Evolutionary conservation across 257 asterid species (phyloP), one percentile per base, ranked within the genome.

Genomic region (Lantana camara): DNA sequence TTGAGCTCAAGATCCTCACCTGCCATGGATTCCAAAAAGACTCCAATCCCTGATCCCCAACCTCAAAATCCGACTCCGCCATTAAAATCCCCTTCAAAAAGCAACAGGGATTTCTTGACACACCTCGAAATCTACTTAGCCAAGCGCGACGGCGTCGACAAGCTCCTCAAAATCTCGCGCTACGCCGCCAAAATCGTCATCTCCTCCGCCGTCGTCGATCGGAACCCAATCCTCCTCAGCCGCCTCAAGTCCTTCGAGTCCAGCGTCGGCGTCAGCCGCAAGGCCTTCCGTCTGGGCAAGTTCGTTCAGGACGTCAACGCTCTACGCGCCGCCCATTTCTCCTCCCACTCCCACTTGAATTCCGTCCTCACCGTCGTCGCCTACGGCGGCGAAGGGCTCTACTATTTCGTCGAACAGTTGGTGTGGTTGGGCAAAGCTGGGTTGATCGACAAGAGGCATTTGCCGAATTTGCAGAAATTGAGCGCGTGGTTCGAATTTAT

Each of bases 111-210:
- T 57, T 83, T 92, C 75, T 40, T 92, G 5, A 81, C 82, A 64
- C 97, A 80, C 72, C 84, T 92, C 46, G 98, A 92, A 75, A 71
- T 80, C 79, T 92, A 87, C 78, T 68, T 92, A 34, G 71, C 96
- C 71, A 89, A 87, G 72, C 87, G 98, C 9, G 97, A 92, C 66
- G 98, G 98, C 71, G 90, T 87, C 12, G 96, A 93, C 80, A 93
- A 93, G 14, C 80, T 93, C 35, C 65, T 90, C 40, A 93, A 93
- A 73, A 84, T 90, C 84, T 79, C 97, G 27, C 88, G 97, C 69
- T 93, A 93, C 76, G 94, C 99, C 57, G 55, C 96, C 60, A 89
- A 92, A 63, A 75, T 92, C 85, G 55, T 81, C 79, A 60, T 92
- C 66, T 82, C 95, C 60, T 76, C 97, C 34, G 77, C 95, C 30